Evolutionary conservation across 2,329 filamentous ascomycete species (phyloP), one percentile per base, ranked within the genome.

Genomic region (Metarhizium sp.): DNA sequence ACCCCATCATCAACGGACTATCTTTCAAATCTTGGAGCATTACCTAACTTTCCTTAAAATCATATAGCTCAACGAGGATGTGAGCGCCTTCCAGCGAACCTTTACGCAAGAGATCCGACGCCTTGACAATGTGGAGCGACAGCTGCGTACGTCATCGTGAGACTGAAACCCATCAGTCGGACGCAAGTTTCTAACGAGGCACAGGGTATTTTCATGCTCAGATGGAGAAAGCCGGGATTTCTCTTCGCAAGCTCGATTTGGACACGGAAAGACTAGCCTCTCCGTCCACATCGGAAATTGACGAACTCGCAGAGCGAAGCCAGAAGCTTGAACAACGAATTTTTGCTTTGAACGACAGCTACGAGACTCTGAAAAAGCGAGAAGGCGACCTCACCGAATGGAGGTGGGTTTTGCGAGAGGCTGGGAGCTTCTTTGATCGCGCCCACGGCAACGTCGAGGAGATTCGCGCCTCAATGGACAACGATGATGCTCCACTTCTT

Each of bases 61-160:
- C 11, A 11, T 57, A 57, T 66, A 96, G 92, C 85, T 99, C 67
- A 99, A 99, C 73, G 84, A 89, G 61, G 87, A 96, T 57, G 87
- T 90, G 60, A 94, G 86, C 64, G 92, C 94, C 64, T 99, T 99
- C 72, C 95, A 99, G 74, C 82, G 94, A 57, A 96, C 92, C 52
- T 99, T 96, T 64, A 99, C 94, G 18, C 92, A 96, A 68, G 94
- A 99, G 75, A 97, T 99, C 63, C 87, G 95, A 68, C 86, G 94
- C 60, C 85, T 99, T 58, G 94, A 99, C 73, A 99, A 99, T 80
- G 91, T 97, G 60, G 94, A 99, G 76, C 85, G 94, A 69, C 94
- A 99, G 74, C 85, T 99, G 65, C 90, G 90, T 92, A 87, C 71
- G 88, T 80, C 58, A 64, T 63, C 50, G 30, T 55, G 18, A 11